Evolutionary conservation across 768 basidiomycete genomes (phyloP).

Genomic region (Russula sp.): DNA sequence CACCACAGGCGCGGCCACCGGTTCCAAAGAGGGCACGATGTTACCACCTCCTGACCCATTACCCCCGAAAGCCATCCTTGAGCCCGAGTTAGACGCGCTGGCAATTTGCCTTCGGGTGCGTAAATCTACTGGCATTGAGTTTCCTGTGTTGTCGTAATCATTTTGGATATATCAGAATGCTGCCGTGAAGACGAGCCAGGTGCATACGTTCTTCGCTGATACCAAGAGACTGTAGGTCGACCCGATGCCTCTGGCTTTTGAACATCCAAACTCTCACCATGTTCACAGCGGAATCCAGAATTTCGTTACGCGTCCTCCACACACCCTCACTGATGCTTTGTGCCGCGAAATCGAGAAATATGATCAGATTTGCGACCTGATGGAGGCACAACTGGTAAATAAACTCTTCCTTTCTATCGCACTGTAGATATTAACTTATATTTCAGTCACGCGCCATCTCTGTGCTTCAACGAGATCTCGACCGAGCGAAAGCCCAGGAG

Average conservation of each 20-base stretch:
- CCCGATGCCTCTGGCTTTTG: not conserved
- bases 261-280: not conserved
- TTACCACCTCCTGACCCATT: conserved; percentile 52
- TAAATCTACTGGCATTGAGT: not conserved
- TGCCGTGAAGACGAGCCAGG: conserved; percentile 39
- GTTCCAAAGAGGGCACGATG: conserved; percentile 41
- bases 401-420: not conserved
- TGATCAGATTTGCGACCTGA: conserved; percentile 73
- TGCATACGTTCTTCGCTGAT: conserved; percentile 41
- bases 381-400: conserved; percentile 69
- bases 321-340: conserved; percentile 58
- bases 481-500: conserved; percentile 46
- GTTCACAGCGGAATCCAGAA: conserved; percentile 52
- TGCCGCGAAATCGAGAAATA: conserved; percentile 75
- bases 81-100: conserved; percentile 64
- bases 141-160: not conserved
- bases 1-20: not conserved
- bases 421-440: conserved; percentile 6
- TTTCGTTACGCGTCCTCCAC: conserved; percentile 60
- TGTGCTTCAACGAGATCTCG: conserved; percentile 66
- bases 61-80: conserved; percentile 45
- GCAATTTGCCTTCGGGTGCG: conserved; percentile 56
- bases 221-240: conserved; percentile 58
- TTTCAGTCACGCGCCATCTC: conserved; percentile 65
- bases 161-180: conserved; percentile 44